These are phyloP conservation scores for Hydnomerulius pinastri DNA, from an alignment of 768 basidiomycete genomes.

Conservation along the genomic window DNA sequence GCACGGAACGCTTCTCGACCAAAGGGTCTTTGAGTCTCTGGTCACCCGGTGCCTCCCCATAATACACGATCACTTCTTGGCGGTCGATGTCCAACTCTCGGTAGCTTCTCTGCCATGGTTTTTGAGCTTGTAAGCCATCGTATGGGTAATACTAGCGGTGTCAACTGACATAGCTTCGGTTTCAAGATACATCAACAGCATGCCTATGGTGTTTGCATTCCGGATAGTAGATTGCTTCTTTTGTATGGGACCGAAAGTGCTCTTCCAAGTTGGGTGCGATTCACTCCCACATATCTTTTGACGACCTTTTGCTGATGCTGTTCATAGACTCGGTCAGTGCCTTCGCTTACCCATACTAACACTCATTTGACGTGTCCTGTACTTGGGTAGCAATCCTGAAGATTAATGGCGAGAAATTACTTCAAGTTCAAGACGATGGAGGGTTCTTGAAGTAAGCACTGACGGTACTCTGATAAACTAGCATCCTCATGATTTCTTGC, in stretches of 20 bases:
- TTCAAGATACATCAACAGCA: slow-evolving; percentile 81
- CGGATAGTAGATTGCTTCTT: slow-evolving; percentile 97
- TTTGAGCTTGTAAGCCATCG: slow-evolving; percentile 79
- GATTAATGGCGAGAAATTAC: slow-evolving; percentile 91
- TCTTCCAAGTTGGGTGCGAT: slow-evolving; percentile 94
- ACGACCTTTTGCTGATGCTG: slow-evolving; percentile 10
- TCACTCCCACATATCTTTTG: not conserved
- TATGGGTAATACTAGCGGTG: slow-evolving; percentile 9
- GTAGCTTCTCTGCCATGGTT: slow-evolving; percentile 99
- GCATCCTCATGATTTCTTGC: not conserved
- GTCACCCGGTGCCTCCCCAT: slow-evolving; percentile 88
- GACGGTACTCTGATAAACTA: not conserved
- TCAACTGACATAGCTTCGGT: slow-evolving; percentile 1
- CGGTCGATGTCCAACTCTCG: slow-evolving; percentile 93
- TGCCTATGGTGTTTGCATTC: slow-evolving; percentile 98
- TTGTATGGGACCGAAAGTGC: slow-evolving; percentile 97
- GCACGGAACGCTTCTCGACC: slow-evolving; percentile 98
- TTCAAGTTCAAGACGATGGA: slow-evolving; percentile 95
- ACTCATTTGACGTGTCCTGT: slow-evolving; percentile 16
- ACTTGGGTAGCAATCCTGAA: slow-evolving; percentile 82
- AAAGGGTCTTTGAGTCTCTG: slow-evolving; percentile 94
- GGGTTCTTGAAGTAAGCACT: slow-evolving; percentile 84
- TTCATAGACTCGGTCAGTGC: slow-evolving; percentile 55
- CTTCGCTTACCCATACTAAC: not conserved
- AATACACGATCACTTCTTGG: slow-evolving; percentile 89